phyloP scores from a whole-genome alignment of 257 asterid genomes.

The Prunella vulgaris region DNA sequence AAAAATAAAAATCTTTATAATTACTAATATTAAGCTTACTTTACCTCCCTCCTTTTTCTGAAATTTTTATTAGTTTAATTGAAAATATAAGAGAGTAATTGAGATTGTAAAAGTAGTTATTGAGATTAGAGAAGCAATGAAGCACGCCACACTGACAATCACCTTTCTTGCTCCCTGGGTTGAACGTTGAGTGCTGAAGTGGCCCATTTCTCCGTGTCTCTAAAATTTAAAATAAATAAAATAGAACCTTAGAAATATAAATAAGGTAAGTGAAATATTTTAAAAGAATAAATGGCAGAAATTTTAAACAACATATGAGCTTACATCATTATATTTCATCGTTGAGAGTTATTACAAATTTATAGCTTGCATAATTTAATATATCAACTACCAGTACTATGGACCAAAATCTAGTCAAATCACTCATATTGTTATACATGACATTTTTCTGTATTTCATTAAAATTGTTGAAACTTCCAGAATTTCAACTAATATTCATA shows the following conservation, averaged over 20 bases:
- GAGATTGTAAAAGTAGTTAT: slow-evolving; percentile 22
- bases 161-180: slow-evolving; percentile 34
- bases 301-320: too few relatives aligned
- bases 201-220: slow-evolving; percentile 5
- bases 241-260: too few relatives aligned
- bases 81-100: not conserved
- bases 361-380: too few relatives aligned
- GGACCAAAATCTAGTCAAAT: too few relatives aligned
- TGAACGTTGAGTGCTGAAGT: slow-evolving; percentile 12
- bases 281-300: too few relatives aligned
- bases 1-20: not conserved
- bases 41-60: too few relatives aligned
- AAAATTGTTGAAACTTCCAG: not conserved
- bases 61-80: slow-evolving; percentile 13
- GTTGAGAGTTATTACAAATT: too few relatives aligned
- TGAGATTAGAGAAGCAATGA: slow-evolving; percentile 28
- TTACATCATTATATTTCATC: too few relatives aligned
- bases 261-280: too few relatives aligned
- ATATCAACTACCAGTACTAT: too few relatives aligned
- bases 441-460: not conserved
- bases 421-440: not conserved
- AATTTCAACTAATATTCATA: not conserved
- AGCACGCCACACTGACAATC: slow-evolving; percentile 62
- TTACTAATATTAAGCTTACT: not conserved
- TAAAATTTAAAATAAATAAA: too few relatives aligned